These are phyloP conservation scores for Debaryomyces sp. DNA, from an alignment of 1,139 yeast species.

Conservation along the genomic window DNA sequence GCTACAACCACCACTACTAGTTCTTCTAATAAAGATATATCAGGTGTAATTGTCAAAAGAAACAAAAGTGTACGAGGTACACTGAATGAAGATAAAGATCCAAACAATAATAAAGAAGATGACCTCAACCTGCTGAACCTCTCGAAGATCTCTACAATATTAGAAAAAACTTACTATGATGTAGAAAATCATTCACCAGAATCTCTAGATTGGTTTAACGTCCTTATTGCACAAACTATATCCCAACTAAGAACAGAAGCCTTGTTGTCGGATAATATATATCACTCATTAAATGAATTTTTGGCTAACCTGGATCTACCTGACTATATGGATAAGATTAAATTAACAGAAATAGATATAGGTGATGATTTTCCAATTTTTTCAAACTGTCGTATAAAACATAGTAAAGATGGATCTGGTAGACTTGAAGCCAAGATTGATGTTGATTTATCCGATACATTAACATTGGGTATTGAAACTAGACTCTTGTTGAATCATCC, in stretches of 20 bases:
- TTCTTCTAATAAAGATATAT: constrained; percentile 31
- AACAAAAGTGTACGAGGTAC: constrained; percentile 19
- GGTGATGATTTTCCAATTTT: constrained; percentile 97
- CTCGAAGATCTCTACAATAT: constrained; percentile 44
- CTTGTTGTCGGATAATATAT: constrained; percentile 76
- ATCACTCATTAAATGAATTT: constrained; percentile 69
- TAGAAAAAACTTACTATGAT: constrained; percentile 91
- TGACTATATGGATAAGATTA: constrained; percentile 76
- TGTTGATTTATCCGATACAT: constrained; percentile 86
- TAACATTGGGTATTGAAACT: constrained; percentile 89
- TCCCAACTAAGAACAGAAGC: constrained; percentile 89
- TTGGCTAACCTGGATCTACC: constrained; percentile 59
- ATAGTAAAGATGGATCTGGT: constrained; percentile 50
- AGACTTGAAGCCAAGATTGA: constrained; percentile 89
- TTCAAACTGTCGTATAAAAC: constrained; percentile 84
- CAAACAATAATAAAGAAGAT: constrained; percentile 25
- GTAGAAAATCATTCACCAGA: constrained; percentile 87
- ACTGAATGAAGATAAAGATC: constrained; percentile 19
- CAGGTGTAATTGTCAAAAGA: constrained; percentile 43
- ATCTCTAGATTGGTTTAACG: constrained; percentile 96
- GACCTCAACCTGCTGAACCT: constrained; percentile 12
- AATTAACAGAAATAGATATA: constrained; percentile 83
- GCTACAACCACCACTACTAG: constrained; percentile 38
- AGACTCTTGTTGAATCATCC: constrained; percentile 82
- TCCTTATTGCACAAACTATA: constrained; percentile 86